Conservation (phyloP, 805 yeast species). For the Cyberlindnera sargentensis region DNA sequence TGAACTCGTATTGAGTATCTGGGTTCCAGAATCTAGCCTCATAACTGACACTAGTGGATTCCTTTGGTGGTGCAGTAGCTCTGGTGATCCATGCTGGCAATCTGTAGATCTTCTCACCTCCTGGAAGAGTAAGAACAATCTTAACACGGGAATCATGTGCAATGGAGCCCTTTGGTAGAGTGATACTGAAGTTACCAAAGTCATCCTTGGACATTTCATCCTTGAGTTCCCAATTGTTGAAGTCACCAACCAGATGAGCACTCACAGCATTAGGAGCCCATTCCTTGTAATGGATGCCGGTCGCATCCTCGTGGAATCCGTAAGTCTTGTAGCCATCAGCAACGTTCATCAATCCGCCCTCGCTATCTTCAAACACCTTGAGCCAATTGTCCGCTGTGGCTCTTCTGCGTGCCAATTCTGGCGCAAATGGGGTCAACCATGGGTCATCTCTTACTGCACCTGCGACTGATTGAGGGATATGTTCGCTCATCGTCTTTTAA, state of each 20-base stretch:
- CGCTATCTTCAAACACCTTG: slow-evolving; percentile 43
- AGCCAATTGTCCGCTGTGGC: slow-evolving; percentile 60
- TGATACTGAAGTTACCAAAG: slow-evolving; percentile 64
- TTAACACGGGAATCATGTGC: slow-evolving; percentile 78
- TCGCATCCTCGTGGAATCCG: slow-evolving; percentile 62
- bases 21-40: slow-evolving; percentile 97
- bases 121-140: slow-evolving; percentile 54
- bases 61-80: slow-evolving; percentile 68
- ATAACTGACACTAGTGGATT: slow-evolving; percentile 42
- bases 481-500: not conserved
- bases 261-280: slow-evolving; percentile 84
- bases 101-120: slow-evolving; percentile 69
- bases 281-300: slow-evolving; percentile 53
- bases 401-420: slow-evolving; percentile 64
- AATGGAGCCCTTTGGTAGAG: slow-evolving; percentile 61
- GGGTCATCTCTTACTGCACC: slow-evolving; percentile 75
- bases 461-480: slow-evolving; percentile 1
- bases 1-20: slow-evolving; percentile 35
- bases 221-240: slow-evolving; percentile 71
- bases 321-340: slow-evolving; percentile 69
- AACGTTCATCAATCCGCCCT: slow-evolving; percentile 61
- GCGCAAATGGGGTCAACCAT: slow-evolving; percentile 73
- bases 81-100: slow-evolving; percentile 86
- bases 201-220: slow-evolving; percentile 54
- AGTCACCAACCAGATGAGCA: slow-evolving; percentile 86